Percentiles rank a stretch among this genome's conserved stretches.
Conservation (phyloP, 192 early-diverging fungal species). For the Thoreauomyces humboldtii region DNA sequence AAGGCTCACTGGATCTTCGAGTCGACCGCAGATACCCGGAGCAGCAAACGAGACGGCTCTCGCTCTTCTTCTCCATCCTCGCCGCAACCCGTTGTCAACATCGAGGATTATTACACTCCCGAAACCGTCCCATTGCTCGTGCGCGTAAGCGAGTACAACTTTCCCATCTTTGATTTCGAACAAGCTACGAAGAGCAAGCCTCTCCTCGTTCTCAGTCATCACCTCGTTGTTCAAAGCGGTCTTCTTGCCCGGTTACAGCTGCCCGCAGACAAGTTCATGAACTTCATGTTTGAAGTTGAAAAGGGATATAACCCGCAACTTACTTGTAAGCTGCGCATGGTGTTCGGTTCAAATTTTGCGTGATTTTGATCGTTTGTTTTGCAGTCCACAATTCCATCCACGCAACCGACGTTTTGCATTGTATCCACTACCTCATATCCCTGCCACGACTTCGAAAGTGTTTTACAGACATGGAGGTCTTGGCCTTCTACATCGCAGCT, state of each 20-base stretch:
- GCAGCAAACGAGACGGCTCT: neutral
- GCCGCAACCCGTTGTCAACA: neutral
- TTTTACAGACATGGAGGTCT: slow-evolving; percentile 50
- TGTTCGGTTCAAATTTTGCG: neutral
- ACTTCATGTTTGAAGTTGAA: slow-evolving; percentile 46
- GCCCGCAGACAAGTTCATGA: slow-evolving; percentile 41
- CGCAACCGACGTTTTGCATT: slow-evolving; percentile 55
- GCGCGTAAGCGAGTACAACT: slow-evolving; percentile 45
- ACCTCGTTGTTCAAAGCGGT: slow-evolving; percentile 43
- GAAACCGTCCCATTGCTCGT: slow-evolving; percentile 25
- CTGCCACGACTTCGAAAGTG: slow-evolving; percentile 30
- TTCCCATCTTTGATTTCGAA: slow-evolving; percentile 55
- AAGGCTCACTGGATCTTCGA: slow-evolving; percentile 13
- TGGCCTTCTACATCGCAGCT: slow-evolving; percentile 53
- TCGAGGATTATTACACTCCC: slow-evolving; percentile 18
- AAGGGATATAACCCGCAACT: slow-evolving; percentile 46
- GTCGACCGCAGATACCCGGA: neutral
- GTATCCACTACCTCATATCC: slow-evolving; percentile 46
- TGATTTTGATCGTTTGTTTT: slow-evolving; percentile 6
- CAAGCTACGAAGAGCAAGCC: slow-evolving; percentile 32
- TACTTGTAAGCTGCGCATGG: slow-evolving; percentile 32
- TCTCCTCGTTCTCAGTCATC: slow-evolving; percentile 41
- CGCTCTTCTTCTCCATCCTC: slow-evolving; percentile 7
- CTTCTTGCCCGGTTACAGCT: slow-evolving; percentile 39
- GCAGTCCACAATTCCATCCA: slow-evolving; percentile 56